Evolutionary conservation across 1,139 yeast genomes (phyloP).

Genomic region (Tardiomyces depauwii): DNA sequence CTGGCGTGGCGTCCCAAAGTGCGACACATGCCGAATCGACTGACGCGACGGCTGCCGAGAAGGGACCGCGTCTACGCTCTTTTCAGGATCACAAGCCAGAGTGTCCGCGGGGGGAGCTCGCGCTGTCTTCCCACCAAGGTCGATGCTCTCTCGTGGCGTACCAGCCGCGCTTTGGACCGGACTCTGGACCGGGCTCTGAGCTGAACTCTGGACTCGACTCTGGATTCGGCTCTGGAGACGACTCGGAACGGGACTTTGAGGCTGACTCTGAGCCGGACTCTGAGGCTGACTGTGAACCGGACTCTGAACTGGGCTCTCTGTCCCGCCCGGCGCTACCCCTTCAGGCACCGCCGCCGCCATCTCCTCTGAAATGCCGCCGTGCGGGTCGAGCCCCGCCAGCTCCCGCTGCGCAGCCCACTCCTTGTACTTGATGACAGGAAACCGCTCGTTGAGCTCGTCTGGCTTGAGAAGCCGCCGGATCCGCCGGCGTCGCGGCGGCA

Average conservation of each 20-base stretch:
- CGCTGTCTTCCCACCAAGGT: too few relatives aligned
- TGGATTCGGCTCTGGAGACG: too few relatives aligned
- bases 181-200: too few relatives aligned
- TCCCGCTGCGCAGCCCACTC: conserved; percentile 16
- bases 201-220: too few relatives aligned
- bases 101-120: too few relatives aligned
- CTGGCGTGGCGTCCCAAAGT: too few relatives aligned
- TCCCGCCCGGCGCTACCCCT: background rate
- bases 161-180: too few relatives aligned
- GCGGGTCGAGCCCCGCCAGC: conserved; percentile 11
- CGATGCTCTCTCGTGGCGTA: too few relatives aligned
- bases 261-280: background rate
- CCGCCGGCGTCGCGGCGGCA: conserved; percentile 7
- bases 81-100: too few relatives aligned
- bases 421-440: conserved; percentile 53
- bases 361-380: conserved; percentile 16
- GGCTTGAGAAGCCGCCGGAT: conserved; percentile 32
- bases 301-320: background rate
- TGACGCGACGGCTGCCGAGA: background rate
- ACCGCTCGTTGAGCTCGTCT: conserved; percentile 51
- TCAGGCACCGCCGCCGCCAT: conserved; percentile 3
- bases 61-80: background rate
- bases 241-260: too few relatives aligned
- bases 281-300: background rate
- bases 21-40: too few relatives aligned